Evolutionary conservation across 371 early-diverging fungal species (phyloP), one percentile per base, ranked within the genome.

Genomic region (Paraphysoderma sedebokerense): DNA sequence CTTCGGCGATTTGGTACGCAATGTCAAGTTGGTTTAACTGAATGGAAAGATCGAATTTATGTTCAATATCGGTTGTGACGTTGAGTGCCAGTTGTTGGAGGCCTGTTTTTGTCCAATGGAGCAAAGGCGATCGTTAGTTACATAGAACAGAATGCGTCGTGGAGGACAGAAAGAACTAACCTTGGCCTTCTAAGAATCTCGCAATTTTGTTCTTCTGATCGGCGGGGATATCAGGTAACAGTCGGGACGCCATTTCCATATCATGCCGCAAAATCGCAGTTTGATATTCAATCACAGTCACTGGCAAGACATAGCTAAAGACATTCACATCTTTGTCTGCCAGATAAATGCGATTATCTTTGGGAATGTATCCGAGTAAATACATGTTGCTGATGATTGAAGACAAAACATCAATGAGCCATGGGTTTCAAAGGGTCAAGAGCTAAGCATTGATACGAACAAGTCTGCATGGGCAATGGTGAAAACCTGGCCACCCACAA

Each of bases 241-340:
- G 53, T 13, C 59, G 55, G 24, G 74, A 72, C 13, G 95, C 95
- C 2, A 76, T 56, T 15, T 79, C 90, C 37, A 87, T 49, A 59
- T 96, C 95, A 9, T 85, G 87, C 41, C 92, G 85, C 36, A 96
- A 68, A 40, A 96, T 74, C 3, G 92, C 89, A 1, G 92, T 95
- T 62, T 95, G 92, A 61, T 92, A 95, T 66, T 93, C 90, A 49
- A 98, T 83, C 23, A 96, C 79, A 0, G 79, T 76, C 45, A 95
- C 58, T 5, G 98, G 92, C 45, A 97, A 67, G n/a, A 76, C 66
- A 61, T 89, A 97, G 62, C 87, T 82, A 58, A 77, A 77, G 27
- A 93, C 71, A 44, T 80, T 79, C 45, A 87, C 70, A 53, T 96
- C 88, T 81, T 90, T 87, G 70, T 98, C 98, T 27, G 82, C 79